Base-by-base conservation (phyloP, 2,329 filamentous ascomycete species). In the Aspergillus fumigatus region DNA sequence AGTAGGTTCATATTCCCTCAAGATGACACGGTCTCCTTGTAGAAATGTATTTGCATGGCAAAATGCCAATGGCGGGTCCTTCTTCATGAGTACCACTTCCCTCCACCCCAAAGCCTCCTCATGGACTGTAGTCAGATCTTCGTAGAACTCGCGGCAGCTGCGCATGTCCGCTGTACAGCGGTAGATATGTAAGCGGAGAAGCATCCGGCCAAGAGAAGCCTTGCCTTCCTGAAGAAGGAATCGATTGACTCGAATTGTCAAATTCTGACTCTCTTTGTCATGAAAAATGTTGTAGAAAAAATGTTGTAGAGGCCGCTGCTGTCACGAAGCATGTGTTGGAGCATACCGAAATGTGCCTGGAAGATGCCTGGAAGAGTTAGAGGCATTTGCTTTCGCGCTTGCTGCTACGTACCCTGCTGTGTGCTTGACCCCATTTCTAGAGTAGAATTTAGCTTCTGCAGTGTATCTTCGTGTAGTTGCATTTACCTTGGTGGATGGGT, bases 31-130 rank as follows among this genome's bases (percentile, higher is more conserved):
- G 10, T 73, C 77, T 14, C 69, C 72, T 0, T 68, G 60, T 0
- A 77, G 43, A 54, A 76, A 77, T 0, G 84, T 88, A 65, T 87
- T 88, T 1, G 83, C 82, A 67, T 88, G 84, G 41, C 85, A 83
- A 70, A 86, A 87, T n/a, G 84, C 77, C 68, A 84, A 79, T 57
- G 80, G 80, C 66, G 83, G 82, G 3, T 61, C 56, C 32, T 59
- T 54, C 64, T 82, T 82, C 48, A 73, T 73, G 55, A 86, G 66
- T 5, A 88, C 83, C 23, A 81, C 80, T 26, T 82, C 76, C 55
- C 84, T 70, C 65, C 85, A 82, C 62, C 77, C 60, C 69, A 84
- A 63, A 73, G 73, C 82, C 49, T 82, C 67, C 72, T 14, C 83
- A 78, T 17, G 17, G 3, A 88, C 84, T 11, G 67, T 69, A 0